Base-by-base conservation (phyloP, 1,284 basidiomycete species). In the Coniophora puteana region DNA sequence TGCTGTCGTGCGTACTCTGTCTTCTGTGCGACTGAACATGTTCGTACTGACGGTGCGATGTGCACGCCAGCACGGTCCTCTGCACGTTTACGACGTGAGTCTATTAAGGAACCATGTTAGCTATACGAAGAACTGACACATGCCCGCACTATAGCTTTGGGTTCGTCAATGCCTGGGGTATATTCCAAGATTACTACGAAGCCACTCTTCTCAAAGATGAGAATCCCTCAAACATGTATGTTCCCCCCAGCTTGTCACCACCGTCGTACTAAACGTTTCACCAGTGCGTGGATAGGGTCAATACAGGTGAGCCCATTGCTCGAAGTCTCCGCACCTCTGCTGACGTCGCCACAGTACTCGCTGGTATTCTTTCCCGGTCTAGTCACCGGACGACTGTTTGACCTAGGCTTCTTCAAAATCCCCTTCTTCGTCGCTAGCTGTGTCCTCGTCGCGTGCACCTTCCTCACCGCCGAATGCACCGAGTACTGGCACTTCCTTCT, bases 231-330 rank as follows among this genome's bases (percentile, higher is more conserved):
- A 69, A 62, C 23, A 80, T 84, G 81, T 81, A 52, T 46, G 76
- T 55, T 11, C 10, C 24, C 27, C 38, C 17, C 31, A 14, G 24
- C 25, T 12, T 24, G 10, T 27, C 25, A 26, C 13, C 16, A 34
- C 27, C 25, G 30, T 31, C 29, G 12, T 11, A 20, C 34, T 28
- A n/a, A 26, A 23, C 13, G 21, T 12, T 4, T 12, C 35, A 12
- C 4, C 43, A 84, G 80, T 32, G 74, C 83, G 13, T 88, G 84
- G 85, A 85, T 88, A 43, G 84, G 84, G 3, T 84, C 83, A 0
- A 64, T 84, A 41, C 81, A 87, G 61, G 78, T 72, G 38, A 14
- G 58, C 43, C 28, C n/a, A 5, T n/a, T 28, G 8, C 35, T 4
- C 20, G 30, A 17, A 11, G 20, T 41, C 23, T 32, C 24, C 8